Evolutionary conservation across 257 asterid genomes (phyloP).

Genomic region (Marsdenia floribunda): DNA sequence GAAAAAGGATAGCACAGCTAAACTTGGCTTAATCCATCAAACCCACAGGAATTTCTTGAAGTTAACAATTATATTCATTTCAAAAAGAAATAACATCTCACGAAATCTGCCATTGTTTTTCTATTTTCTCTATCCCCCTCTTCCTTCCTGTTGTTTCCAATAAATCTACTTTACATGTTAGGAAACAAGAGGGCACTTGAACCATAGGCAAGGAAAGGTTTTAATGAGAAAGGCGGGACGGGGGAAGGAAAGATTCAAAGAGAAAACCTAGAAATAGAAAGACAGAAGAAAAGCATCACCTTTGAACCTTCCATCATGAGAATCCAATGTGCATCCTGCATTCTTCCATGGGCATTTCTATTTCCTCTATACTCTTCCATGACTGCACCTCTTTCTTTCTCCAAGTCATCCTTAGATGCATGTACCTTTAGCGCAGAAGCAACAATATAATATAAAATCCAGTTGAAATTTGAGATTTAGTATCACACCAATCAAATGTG

Average conservation of each 20-base stretch:
- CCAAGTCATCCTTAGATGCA: constrained; percentile 69
- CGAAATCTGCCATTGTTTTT: background rate
- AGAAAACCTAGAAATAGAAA: background rate
- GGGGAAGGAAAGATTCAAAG: background rate
- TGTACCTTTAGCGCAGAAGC: constrained; percentile 53
- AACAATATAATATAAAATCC: constrained; percentile 7
- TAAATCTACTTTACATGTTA: background rate
- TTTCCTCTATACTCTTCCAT: constrained; percentile 83
- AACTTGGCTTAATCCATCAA: background rate
- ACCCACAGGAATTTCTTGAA: no score
- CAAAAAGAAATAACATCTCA: background rate
- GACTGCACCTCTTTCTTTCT: constrained; percentile 97
- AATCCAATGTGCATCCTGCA: constrained; percentile 95
- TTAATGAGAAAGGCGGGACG: background rate
- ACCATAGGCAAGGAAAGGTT: background rate
- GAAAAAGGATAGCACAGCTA: background rate
- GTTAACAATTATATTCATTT: background rate
- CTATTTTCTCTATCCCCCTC: background rate
- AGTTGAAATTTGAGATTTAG: constrained; percentile 4
- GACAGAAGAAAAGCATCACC: constrained; percentile 28
- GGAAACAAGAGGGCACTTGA: background rate
- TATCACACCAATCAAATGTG: constrained; percentile 7
- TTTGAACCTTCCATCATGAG: constrained; percentile 98
- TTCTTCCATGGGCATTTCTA: constrained; percentile 88
- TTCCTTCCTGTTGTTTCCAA: background rate